phyloP scores from a whole-genome alignment of 2,329 filamentous ascomycete genomes.

The Monosporascus sp. region DNA sequence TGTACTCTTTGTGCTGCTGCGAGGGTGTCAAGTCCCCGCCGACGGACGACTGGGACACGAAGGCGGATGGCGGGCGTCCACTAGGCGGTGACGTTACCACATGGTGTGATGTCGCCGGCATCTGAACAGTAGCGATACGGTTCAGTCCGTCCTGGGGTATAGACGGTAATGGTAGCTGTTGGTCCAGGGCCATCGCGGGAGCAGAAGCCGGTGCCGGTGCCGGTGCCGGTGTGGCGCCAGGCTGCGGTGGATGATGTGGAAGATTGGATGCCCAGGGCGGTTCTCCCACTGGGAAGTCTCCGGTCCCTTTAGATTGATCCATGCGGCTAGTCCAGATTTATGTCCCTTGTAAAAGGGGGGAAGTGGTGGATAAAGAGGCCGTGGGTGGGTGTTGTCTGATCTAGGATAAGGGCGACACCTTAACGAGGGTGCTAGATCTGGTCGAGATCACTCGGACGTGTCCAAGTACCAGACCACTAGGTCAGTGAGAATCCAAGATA shows the following conservation, averaged over 20 bases:
- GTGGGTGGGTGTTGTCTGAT: no score
- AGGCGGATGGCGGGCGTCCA: slow-evolving; percentile 10
- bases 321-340: slow-evolving; percentile 1
- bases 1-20: slow-evolving; percentile 14
- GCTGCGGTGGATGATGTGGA: slow-evolving; percentile 11
- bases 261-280: slow-evolving; percentile 9
- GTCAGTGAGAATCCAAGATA: no score
- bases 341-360: no score
- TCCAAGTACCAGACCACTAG: no score
- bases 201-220: neutral
- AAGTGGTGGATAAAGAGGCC: no score
- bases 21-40: neutral
- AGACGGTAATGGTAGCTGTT: slow-evolving; percentile 1
- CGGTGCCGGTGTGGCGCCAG: neutral
- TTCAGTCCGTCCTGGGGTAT: neutral
- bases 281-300: slow-evolving; percentile 1
- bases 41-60: slow-evolving; percentile 5
- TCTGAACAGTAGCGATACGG: neutral
- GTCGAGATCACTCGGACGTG: no score
- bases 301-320: slow-evolving; percentile 2
- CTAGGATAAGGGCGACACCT: no score
- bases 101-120: neutral
- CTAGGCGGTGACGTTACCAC: neutral
- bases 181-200: neutral
- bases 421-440: no score